These are phyloP conservation scores for Hypoxylon sp. DNA, from an alignment of 2,329 filamentous ascomycete genomes.

Conservation along the genomic window DNA sequence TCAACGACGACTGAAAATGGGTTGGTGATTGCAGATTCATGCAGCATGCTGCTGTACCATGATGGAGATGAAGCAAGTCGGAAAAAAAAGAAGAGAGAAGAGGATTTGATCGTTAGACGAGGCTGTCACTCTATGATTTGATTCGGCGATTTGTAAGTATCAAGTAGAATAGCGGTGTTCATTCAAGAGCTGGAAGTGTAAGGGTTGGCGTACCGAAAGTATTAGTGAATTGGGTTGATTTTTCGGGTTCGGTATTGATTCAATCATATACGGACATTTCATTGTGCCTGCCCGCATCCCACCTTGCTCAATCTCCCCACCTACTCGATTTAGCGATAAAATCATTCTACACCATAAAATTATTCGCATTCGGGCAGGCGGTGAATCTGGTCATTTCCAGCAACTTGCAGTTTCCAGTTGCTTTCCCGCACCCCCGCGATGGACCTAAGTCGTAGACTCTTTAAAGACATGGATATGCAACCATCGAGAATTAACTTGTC, in stretches of 20 bases:
- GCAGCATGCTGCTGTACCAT: constrained; percentile 45
- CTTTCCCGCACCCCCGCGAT: constrained; percentile 7
- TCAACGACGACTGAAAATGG: constrained; percentile 36
- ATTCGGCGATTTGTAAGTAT: neutral
- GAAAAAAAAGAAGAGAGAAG: constrained; percentile 2
- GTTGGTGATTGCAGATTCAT: constrained; percentile 34
- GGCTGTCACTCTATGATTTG: neutral
- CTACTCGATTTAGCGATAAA: constrained; percentile 46
- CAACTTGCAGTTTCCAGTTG: constrained; percentile 10
- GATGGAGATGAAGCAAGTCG: constrained; percentile 14
- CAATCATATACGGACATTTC: constrained; percentile 32
- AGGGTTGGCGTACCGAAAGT: neutral
- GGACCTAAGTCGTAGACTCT: neutral
- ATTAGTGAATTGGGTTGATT: constrained; percentile 11
- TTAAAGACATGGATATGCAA: constrained; percentile 9
- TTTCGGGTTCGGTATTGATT: constrained; percentile 29
- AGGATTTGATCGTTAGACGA: neutral
- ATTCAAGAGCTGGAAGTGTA: neutral
- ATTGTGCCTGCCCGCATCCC: constrained; percentile 32
- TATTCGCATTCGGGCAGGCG: constrained; percentile 36
- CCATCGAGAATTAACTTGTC: neutral
- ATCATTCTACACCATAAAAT: constrained; percentile 36
- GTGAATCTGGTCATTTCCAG: constrained; percentile 26
- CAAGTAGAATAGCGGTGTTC: constrained; percentile 13
- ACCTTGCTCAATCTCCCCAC: constrained; percentile 41